Evolutionary conservation across 805 yeast genomes (phyloP).

Genomic region (Kodamaea leandrae): DNA sequence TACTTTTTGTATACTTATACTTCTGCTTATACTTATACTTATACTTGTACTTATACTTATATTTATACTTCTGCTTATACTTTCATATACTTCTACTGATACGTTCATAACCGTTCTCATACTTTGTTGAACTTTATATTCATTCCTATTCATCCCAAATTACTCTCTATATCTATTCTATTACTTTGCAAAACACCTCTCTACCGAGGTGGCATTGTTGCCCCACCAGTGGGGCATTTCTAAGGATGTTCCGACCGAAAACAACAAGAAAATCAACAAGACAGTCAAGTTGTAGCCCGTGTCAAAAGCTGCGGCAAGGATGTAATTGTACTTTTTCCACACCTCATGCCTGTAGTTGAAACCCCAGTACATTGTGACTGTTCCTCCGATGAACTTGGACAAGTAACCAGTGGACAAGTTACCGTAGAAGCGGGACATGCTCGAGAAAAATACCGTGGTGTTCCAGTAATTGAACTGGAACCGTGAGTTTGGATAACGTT

Average conservation of each 20-base stretch:
- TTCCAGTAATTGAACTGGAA: constrained; percentile 39
- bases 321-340: constrained; percentile 47
- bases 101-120: no score
- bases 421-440: constrained; percentile 48
- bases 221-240: constrained; percentile 51
- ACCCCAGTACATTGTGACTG: constrained; percentile 46
- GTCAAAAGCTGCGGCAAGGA: constrained; percentile 51
- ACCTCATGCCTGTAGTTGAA: constrained; percentile 35
- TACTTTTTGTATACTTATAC: no score
- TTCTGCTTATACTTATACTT: no score
- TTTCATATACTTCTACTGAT: no score
- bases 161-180: constrained; percentile 3
- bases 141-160: neutral
- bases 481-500: constrained; percentile 21
- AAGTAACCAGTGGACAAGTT: constrained; percentile 49
- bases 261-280: constrained; percentile 36
- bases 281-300: constrained; percentile 48
- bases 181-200: constrained; percentile 43
- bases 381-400: constrained; percentile 48
- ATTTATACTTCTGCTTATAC: no score
- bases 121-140: no score
- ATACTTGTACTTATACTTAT: no score
- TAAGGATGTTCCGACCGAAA: constrained; percentile 21
- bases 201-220: constrained; percentile 41
- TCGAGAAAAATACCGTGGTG: constrained; percentile 48